Evolutionary conservation across 805 yeast species (phyloP), one percentile per base, ranked within the genome.

Genomic region (Saccharomycopsis sp.): DNA sequence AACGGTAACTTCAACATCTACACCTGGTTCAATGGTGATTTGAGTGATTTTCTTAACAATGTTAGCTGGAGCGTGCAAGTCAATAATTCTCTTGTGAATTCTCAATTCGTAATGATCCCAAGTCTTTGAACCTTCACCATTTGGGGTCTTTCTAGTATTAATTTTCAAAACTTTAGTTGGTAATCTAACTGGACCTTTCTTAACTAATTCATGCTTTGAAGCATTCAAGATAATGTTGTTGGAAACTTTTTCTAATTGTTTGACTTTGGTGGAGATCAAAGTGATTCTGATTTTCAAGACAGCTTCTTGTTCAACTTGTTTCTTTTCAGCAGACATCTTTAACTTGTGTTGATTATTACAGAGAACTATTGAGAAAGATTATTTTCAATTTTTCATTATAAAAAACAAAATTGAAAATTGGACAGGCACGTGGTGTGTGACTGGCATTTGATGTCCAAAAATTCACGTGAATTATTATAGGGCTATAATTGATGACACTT

Each of bases 111-210:
- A 93, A 64, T 94, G 77, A 71, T 93, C 99, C 97, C 97, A 93
- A 65, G 99, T 93, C 90, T 93, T 93, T 63, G 98, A 93, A 93
- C 99, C 99, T 80, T 93, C 97, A 93, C 99, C 99, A 74, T 94
- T 94, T 67, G 99, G 99, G 68, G 98, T 85, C 89, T 93, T 93
- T 86, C 99, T 88, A 85, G 99, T 93, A 76, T 95, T 79, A 77
- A 93, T 79, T 75, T 85, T 87, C 68, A 93, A 85, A 63, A 85
- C 93, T 85, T 89, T 93, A 75, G 98, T 93, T 79, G 99, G 99
- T 77, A 93, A 75, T 85, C 98, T 89, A 67, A 93, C 96, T 62
- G 98, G 98, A 69, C 99, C 99, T 80, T 88, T 90, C 83, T 87
- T 88, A 71, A 74, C 77, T 66, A 89, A 78, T 64, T 83, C 72